Evolutionary conservation across 2,329 filamentous ascomycete species (phyloP).

Genomic region (Orbilia oligospora): DNA sequence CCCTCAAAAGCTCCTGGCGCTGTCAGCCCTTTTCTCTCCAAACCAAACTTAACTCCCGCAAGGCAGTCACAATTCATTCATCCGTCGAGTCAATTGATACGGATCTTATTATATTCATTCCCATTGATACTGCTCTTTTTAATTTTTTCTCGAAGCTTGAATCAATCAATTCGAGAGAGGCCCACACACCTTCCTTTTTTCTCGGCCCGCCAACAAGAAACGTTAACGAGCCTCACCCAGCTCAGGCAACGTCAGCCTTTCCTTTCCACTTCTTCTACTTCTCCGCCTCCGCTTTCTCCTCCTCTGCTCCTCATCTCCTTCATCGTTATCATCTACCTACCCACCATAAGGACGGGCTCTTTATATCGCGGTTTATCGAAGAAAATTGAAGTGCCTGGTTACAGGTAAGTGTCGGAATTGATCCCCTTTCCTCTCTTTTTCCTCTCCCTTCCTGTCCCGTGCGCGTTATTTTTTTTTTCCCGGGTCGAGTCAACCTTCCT

Average conservation of each 20-base stretch:
- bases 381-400: conserved; percentile 46
- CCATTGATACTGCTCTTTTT: neutral
- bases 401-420: conserved; percentile 36
- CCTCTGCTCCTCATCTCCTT: conserved; percentile 26
- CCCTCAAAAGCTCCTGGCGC: conserved; percentile 22
- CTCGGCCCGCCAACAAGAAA: conserved; percentile 27
- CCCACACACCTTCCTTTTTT: conserved; percentile 35
- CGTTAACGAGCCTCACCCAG: conserved; percentile 32
- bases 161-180: conserved; percentile 1
- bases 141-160: conserved; percentile 28
- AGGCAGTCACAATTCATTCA: neutral
- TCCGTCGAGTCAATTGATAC: neutral
- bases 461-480: conserved; percentile 33
- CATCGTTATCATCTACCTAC: neutral
- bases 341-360: conserved; percentile 38
- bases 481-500: conserved; percentile 2
- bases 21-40: conserved; percentile 39
- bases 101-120: neutral
- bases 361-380: conserved; percentile 40
- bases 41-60: too few species aligned
- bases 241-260: conserved; percentile 40
- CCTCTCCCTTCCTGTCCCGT: neutral
- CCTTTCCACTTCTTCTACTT: neutral
- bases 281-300: conserved; percentile 13
- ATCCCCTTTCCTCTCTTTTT: conserved; percentile 2